These are phyloP conservation scores for Hortiboletus rubellus DNA, from an alignment of 1,284 basidiomycete genomes.

Conservation along the genomic window DNA sequence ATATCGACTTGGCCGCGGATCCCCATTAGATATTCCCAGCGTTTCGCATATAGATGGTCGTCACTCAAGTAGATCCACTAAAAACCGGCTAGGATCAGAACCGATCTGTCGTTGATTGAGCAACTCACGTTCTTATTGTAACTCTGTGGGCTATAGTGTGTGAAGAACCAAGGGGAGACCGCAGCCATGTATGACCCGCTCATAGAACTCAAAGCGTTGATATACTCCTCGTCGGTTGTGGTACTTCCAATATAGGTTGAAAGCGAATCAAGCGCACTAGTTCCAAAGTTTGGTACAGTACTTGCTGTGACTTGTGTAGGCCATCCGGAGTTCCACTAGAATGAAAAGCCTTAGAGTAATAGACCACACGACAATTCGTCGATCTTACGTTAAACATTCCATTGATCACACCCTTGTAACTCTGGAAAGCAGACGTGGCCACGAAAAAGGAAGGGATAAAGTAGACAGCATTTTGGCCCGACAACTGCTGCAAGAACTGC, in stretches of 20 bases:
- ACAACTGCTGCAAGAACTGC: conserved; percentile 54
- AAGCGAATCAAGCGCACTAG: conserved; percentile 37
- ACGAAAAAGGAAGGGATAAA: conserved; percentile 72
- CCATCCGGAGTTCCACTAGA: conserved; percentile 69
- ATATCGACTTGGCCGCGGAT: conserved; percentile 62
- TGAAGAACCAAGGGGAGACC: conserved; percentile 79
- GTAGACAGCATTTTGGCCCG: conserved; percentile 48
- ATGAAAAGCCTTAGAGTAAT: conserved; percentile 1
- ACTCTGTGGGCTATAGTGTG: conserved; percentile 62
- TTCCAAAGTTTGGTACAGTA: conserved; percentile 36
- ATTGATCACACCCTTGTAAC: conserved; percentile 52
- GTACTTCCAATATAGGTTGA: conserved; percentile 47
- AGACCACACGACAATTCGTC: background rate
- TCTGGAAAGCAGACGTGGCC: conserved; percentile 49
- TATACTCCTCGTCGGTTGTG: conserved; percentile 48
- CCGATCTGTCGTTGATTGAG: background rate
- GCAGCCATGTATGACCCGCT: conserved; percentile 38
- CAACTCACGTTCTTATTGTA: conserved; percentile 79
- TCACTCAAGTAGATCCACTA: conserved; percentile 68
- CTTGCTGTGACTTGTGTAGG: conserved; percentile 52
- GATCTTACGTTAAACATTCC: conserved; percentile 59
- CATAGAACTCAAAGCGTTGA: conserved; percentile 39
- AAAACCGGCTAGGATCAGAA: conserved; percentile 5
- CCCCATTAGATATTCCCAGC: conserved; percentile 72
- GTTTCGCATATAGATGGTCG: conserved; percentile 68